These are phyloP conservation scores for Cryptococcus amylolentus DNA, from an alignment of 1,284 basidiomycete genomes.

Conservation along the genomic window DNA sequence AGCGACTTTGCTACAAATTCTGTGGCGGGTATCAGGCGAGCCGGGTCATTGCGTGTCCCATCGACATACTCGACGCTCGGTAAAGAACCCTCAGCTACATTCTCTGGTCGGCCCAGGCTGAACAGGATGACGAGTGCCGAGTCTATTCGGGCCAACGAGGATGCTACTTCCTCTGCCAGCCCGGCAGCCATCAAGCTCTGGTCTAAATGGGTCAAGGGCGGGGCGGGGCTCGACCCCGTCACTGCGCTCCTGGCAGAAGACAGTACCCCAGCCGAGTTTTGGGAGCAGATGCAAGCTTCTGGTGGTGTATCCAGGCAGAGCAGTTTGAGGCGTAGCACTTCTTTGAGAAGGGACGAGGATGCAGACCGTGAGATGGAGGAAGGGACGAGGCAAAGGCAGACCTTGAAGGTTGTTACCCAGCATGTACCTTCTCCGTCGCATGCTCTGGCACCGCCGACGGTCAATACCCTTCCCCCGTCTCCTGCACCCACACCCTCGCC, in stretches of 20 bases:
- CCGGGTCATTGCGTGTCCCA: constrained; percentile 33
- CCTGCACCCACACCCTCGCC: not conserved
- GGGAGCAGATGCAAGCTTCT: not conserved
- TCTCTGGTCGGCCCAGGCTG: constrained; percentile 6
- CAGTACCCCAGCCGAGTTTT: constrained; percentile 5
- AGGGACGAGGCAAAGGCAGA: too few species aligned
- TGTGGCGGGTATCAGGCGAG: constrained; percentile 21
- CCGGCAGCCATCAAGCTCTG: constrained; percentile 34
- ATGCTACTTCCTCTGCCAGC: constrained; percentile 17
- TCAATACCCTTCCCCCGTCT: not conserved
- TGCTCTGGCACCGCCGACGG: too few species aligned
- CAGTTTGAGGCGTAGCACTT: not conserved
- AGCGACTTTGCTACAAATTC: not conserved
- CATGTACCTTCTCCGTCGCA: too few species aligned
- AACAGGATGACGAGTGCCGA: constrained; percentile 32
- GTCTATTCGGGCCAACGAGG: constrained; percentile 30
- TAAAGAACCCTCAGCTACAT: constrained; percentile 3
- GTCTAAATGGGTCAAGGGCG: constrained; percentile 33
- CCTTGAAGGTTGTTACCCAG: too few species aligned
- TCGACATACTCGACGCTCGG: constrained; percentile 6
- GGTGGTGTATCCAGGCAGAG: not conserved
- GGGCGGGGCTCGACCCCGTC: constrained; percentile 13
- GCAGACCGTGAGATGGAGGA: too few species aligned
- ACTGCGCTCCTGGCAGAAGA: constrained; percentile 16
- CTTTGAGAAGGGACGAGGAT: not conserved